Percentiles rank a stretch among this genome's conserved stretches.
Evolutionary conservation across 1,139 yeast species (phyloP).

Genomic region (Williopsis jadinii): DNA sequence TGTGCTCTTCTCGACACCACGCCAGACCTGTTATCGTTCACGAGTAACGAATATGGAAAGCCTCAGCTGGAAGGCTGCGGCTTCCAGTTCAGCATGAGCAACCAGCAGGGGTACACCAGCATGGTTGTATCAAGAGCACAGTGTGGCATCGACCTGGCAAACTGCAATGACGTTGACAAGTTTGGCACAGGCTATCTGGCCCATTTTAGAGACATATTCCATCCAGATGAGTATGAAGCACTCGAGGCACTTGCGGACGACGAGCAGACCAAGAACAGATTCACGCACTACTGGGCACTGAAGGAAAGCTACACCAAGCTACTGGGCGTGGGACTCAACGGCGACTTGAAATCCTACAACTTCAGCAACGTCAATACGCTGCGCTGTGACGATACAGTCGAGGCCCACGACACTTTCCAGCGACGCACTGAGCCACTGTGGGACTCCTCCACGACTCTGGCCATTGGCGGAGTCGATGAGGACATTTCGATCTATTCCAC

Average conservation of each 20-base stretch:
- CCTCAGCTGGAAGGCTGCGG: conserved; percentile 27
- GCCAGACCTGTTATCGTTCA: conserved; percentile 17
- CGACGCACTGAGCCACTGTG: conserved; percentile 1
- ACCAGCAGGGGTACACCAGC: conserved; percentile 45
- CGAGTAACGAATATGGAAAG: conserved; percentile 31
- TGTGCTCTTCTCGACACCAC: conserved; percentile 9
- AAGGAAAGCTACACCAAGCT: conserved; percentile 66
- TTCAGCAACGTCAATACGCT: conserved; percentile 14
- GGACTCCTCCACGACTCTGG: conserved; percentile 3
- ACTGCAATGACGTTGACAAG: conserved; percentile 36
- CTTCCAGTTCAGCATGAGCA: conserved; percentile 44
- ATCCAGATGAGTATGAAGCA: conserved; percentile 31
- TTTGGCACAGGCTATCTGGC: conserved; percentile 28
- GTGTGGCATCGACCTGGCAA: conserved; percentile 61
- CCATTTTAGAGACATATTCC: conserved; percentile 46
- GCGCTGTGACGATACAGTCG: background rate
- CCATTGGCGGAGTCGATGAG: conserved; percentile 3
- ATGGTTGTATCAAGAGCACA: conserved; percentile 34
- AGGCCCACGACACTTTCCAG: background rate
- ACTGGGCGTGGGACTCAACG: conserved; percentile 54
- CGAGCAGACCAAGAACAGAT: conserved; percentile 21
- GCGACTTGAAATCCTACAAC: conserved; percentile 34
- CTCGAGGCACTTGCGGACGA: conserved; percentile 19
- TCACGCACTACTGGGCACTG: conserved; percentile 62
- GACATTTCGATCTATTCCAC: conserved; percentile 4